A percentile compares a stretch with the other conserved stretches of the same genome.
Evolutionary conservation across 768 basidiomycete genomes (phyloP).

Genomic region (Cubamyces lactineus): DNA sequence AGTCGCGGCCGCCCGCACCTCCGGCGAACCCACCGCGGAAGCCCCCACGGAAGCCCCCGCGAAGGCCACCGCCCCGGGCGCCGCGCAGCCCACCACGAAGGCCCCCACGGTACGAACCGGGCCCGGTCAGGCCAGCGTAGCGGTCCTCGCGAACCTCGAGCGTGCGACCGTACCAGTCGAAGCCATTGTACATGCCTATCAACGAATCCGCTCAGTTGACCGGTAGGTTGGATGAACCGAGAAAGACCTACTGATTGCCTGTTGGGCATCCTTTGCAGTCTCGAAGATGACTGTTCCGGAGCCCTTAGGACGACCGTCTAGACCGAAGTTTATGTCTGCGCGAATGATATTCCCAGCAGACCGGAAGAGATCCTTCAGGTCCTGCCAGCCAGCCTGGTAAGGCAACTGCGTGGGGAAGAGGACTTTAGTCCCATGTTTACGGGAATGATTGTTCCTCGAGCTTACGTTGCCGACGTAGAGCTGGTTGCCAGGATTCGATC

Average conservation of each 20-base stretch:
- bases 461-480: constrained; percentile 91
- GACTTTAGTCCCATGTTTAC: not conserved
- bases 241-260: constrained; percentile 79
- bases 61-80: constrained; percentile 53
- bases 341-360: constrained; percentile 94
- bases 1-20: constrained; percentile 57
- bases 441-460: not conserved
- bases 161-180: constrained; percentile 94
- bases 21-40: constrained; percentile 50
- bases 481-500: constrained; percentile 84
- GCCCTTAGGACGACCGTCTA: constrained; percentile 92
- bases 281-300: constrained; percentile 98
- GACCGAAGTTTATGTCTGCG: constrained; percentile 93
- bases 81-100: constrained; percentile 50
- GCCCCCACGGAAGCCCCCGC: constrained; percentile 64
- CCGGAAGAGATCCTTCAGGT: constrained; percentile 96
- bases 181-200: constrained; percentile 93
- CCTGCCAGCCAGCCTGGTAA: constrained; percentile 98
- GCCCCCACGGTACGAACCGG: constrained; percentile 58
- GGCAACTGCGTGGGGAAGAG: constrained; percentile 61
- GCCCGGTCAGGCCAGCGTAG: constrained; percentile 81
- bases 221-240: not conserved
- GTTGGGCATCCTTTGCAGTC: constrained; percentile 84
- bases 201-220: not conserved
- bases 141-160: constrained; percentile 98